These are phyloP conservation scores for Salvia miltiorrhiza DNA, from an alignment of 257 asterid genomes.

Conservation along the genomic window DNA sequence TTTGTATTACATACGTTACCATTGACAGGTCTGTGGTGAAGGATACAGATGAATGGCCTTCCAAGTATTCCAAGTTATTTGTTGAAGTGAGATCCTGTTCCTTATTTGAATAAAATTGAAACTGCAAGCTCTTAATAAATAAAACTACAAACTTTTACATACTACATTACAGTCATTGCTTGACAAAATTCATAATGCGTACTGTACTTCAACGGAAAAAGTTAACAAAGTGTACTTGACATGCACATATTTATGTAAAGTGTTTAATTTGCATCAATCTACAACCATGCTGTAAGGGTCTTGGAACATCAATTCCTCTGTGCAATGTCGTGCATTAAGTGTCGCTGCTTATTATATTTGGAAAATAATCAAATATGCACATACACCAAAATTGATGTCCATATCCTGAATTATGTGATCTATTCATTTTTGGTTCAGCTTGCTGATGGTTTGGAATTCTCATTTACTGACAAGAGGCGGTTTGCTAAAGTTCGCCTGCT, in stretches of 20 bases:
- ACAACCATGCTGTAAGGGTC: background rate
- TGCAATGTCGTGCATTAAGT: background rate
- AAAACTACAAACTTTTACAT: background rate
- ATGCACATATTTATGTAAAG: background rate
- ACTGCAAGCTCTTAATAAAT: conserved; percentile 11
- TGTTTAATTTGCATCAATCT: background rate
- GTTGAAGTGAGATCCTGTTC: conserved; percentile 61
- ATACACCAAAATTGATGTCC: background rate
- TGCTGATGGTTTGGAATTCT: conserved; percentile 84
- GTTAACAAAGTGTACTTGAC: background rate
- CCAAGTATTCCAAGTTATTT: conserved; percentile 90
- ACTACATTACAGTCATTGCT: background rate
- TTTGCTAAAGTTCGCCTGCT: conserved; percentile 93
- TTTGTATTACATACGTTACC: conserved; percentile 10
- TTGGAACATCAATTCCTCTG: background rate
- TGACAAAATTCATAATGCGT: background rate
- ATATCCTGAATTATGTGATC: background rate
- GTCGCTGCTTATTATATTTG: too few species aligned
- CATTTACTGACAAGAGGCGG: conserved; percentile 97
- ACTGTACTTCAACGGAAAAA: background rate
- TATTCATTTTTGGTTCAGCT: conserved; percentile 54
- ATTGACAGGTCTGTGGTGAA: conserved; percentile 74
- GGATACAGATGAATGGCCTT: conserved; percentile 98
- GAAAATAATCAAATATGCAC: too few species aligned
- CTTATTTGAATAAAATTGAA: conserved; percentile 5